Percentiles rank a stretch among this genome's conserved stretches.
These are phyloP conservation scores for Coprinopsis strossmayeri DNA, from an alignment of 768 basidiomycete species.

Conservation along the genomic window DNA sequence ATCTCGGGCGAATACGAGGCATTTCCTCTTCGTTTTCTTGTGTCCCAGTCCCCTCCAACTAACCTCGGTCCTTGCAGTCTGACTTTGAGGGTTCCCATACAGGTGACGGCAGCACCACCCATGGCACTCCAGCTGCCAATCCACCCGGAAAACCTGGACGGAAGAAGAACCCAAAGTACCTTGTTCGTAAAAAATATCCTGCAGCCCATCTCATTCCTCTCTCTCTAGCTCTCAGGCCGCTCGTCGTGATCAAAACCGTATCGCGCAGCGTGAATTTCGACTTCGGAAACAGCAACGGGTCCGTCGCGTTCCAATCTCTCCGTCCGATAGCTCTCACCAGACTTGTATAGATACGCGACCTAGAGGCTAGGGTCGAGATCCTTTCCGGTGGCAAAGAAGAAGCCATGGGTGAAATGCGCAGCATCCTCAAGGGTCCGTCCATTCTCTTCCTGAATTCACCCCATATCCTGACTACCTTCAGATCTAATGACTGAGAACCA, in stretches of 20 bases:
- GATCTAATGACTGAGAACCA: slow-evolving; percentile 91
- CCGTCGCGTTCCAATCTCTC: slow-evolving; percentile 14
- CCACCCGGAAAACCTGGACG: slow-evolving; percentile 63
- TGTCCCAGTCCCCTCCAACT: slow-evolving; percentile 5
- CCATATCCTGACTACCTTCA: slow-evolving; percentile 17
- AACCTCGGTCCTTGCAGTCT: slow-evolving; percentile 42
- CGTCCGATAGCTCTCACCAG: slow-evolving; percentile 5
- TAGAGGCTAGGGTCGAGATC: slow-evolving; percentile 93
- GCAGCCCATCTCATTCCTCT: slow-evolving; percentile 12
- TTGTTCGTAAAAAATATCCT: not conserved
- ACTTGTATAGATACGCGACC: slow-evolving; percentile 73
- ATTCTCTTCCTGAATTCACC: too few relatives aligned
- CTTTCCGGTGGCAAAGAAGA: slow-evolving; percentile 91
- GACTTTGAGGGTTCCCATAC: slow-evolving; percentile 50
- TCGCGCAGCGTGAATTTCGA: slow-evolving; percentile 91
- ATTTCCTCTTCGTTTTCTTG: slow-evolving; percentile 4
- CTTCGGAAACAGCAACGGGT: slow-evolving; percentile 87
- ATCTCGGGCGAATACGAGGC: slow-evolving; percentile 58
- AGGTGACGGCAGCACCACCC: slow-evolving; percentile 20
- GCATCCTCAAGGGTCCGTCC: slow-evolving; percentile 65
- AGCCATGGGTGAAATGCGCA: slow-evolving; percentile 74
- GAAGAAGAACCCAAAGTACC: slow-evolving; percentile 86
- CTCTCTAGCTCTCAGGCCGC: slow-evolving; percentile 74
- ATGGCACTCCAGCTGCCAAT: slow-evolving; percentile 14
- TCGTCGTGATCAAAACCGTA: slow-evolving; percentile 82